Conservation (phyloP, 192 early-diverging fungal species). For the Coemansia sp. region DNA sequence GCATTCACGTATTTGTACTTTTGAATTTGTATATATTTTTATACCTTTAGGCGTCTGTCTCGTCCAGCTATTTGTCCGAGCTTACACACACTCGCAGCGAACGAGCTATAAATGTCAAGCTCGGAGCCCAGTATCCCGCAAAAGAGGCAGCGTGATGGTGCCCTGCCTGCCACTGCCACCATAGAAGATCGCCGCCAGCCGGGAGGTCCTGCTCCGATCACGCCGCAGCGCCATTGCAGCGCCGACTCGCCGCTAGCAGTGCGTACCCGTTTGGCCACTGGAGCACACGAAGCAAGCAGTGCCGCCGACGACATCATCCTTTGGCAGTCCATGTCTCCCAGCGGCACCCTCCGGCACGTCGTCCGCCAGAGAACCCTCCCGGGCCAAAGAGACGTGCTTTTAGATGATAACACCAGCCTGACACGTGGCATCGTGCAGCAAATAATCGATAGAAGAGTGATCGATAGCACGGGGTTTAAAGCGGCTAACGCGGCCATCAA, state of each 20-base stretch:
- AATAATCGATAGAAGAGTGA: slow-evolving; percentile 36
- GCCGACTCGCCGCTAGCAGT: slow-evolving; percentile 25
- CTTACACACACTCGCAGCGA: too few species aligned
- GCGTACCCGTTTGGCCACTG: slow-evolving; percentile 2
- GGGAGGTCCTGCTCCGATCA: not conserved
- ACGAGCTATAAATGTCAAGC: not conserved
- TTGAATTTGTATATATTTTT: not conserved
- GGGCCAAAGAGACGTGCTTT: slow-evolving; percentile 7
- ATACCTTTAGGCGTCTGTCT: too few species aligned
- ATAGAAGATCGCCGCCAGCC: not conserved
- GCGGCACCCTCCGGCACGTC: slow-evolving; percentile 38
- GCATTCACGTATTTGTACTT: too few species aligned
- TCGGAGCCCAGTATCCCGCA: slow-evolving; percentile 7
- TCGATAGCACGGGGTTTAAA: slow-evolving; percentile 8
- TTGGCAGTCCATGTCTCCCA: slow-evolving; percentile 53
- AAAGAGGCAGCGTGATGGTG: slow-evolving; percentile 25
- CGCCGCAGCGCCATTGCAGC: slow-evolving; percentile 28
- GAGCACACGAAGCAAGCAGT: not conserved
- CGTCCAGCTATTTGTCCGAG: not conserved
- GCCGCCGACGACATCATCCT: slow-evolving; percentile 27
- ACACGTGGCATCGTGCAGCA: slow-evolving; percentile 42
- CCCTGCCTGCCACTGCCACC: not conserved
- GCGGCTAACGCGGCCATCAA: not conserved
- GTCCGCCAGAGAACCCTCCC: slow-evolving; percentile 26
- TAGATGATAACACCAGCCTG: slow-evolving; percentile 16